Base-by-base conservation (phyloP, 2,329 filamentous ascomycete genomes). In the Tolypocladium nubicola region DNA sequence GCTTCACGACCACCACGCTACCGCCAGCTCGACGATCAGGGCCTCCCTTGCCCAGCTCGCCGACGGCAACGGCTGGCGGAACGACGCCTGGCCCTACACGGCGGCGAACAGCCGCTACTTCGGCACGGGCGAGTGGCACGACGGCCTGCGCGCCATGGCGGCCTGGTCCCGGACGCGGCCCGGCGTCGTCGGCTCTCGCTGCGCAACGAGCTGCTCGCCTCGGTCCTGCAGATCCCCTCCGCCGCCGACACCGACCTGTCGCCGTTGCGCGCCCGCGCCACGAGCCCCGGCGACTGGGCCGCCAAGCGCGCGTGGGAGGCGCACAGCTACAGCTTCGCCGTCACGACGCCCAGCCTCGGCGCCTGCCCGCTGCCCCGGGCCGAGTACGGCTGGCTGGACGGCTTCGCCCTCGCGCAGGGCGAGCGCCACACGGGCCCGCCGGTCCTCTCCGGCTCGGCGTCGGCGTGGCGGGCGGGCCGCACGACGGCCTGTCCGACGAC, bases 61-160 rank as follows among this genome's bases (percentile, higher is more conserved):
- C 59, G 63, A 84, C 65, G 80, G 81, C 52, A 84, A 84, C 65
- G 78, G 80, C 39, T 85, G 81, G 81, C 84, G 82, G 76, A 78
- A 78, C 57, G 71, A 77, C 50, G 80, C 74, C 3, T 68, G 68
- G 8, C 74, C 73, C 26, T 83, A 83, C 67, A 76, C 76, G 62
- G 65, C 69, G 16, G 67, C 71, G 55, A 79, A 82, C 69, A 77
- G 74, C 59, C 76, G 77, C 54, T 82, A 71, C 70, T 84, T 84
- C 68, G 73, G 81, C 63, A 80, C 79, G 35, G 63, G 67, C 1
- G 65, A 77, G 47, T 84, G 82, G 82, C 75, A 82, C 9, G 65
- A 72, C 33, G 81, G 81, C 1, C 71, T 84, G 30, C 61, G 71
- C 30, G 74, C 74, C 58, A 81, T 84, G 65, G 79, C 82, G 0